Conservation (phyloP, 805 yeast species). For the Cyberlindnera bimundalis region DNA sequence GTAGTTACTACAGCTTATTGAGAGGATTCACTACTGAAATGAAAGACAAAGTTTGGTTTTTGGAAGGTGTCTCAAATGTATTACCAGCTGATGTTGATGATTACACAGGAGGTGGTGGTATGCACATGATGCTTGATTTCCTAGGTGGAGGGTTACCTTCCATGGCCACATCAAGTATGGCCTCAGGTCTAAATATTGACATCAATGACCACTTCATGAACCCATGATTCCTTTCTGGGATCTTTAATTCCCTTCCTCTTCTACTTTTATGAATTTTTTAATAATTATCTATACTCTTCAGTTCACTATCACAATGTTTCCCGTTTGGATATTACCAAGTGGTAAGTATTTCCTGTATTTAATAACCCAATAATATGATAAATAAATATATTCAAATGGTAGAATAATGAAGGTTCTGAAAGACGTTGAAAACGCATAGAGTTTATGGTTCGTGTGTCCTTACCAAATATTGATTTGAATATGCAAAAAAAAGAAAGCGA, state of each 20-base stretch:
- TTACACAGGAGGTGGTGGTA: slow-evolving; percentile 86
- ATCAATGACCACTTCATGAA: slow-evolving; percentile 29
- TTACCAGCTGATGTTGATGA: slow-evolving; percentile 90
- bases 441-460: no score
- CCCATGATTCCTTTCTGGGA: slow-evolving; percentile 13
- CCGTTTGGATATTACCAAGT: no score
- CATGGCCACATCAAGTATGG: slow-evolving; percentile 40
- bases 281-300: neutral
- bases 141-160: slow-evolving; percentile 64
- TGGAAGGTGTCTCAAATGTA: slow-evolving; percentile 86
- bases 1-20: slow-evolving; percentile 78
- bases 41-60: slow-evolving; percentile 89
- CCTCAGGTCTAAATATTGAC: slow-evolving; percentile 27
- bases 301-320: neutral
- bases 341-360: neutral
- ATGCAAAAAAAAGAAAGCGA: neutral
- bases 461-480: neutral
- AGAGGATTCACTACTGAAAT: slow-evolving; percentile 80
- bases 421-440: no score
- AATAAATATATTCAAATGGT: neutral
- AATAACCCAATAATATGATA: neutral
- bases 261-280: neutral
- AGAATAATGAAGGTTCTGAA: no score
- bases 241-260: neutral
- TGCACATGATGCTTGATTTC: slow-evolving; percentile 89